Evolutionary conservation across 305 asterid species (phyloP).

Genomic region (Rubia balearica): DNA sequence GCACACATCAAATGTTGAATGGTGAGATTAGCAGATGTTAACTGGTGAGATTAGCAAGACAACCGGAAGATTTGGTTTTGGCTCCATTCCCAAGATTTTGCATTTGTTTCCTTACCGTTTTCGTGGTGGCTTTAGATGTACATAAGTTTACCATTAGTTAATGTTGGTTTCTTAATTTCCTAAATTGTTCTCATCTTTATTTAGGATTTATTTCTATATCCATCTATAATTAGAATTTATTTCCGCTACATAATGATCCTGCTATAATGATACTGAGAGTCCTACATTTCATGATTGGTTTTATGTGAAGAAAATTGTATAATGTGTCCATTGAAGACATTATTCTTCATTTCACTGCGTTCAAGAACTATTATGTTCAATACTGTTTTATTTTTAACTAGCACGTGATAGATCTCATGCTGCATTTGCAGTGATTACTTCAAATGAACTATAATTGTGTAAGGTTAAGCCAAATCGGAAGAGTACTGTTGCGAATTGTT

Average conservation of each 20-base stretch:
- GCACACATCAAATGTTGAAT: constrained; percentile 53
- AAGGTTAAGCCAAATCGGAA: too few relatives aligned
- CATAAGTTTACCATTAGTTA: background rate
- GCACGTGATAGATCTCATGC: too few relatives aligned
- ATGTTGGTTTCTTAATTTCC: background rate
- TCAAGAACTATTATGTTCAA: too few relatives aligned
- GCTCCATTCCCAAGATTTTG: constrained; percentile 1
- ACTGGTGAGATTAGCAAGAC: constrained; percentile 43
- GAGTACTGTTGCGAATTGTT: too few relatives aligned
- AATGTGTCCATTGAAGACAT: background rate
- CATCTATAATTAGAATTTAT: background rate
- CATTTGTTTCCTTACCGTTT: background rate
- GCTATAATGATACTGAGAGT: background rate
- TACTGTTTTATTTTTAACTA: too few relatives aligned
- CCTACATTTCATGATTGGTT: background rate
- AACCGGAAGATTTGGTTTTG: constrained; percentile 8
- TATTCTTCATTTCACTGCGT: background rate
- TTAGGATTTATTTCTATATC: background rate
- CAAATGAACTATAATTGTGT: too few relatives aligned
- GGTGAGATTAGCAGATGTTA: constrained; percentile 52
- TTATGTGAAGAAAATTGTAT: background rate
- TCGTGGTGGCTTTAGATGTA: background rate
- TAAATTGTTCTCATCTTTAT: too few relatives aligned
- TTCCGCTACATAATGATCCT: background rate
- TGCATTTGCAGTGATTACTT: too few relatives aligned